Evolutionary conservation across 371 early-diverging fungal genomes (phyloP), one percentile per base, ranked within the genome.

Genomic region (Mortierella sp.): DNA sequence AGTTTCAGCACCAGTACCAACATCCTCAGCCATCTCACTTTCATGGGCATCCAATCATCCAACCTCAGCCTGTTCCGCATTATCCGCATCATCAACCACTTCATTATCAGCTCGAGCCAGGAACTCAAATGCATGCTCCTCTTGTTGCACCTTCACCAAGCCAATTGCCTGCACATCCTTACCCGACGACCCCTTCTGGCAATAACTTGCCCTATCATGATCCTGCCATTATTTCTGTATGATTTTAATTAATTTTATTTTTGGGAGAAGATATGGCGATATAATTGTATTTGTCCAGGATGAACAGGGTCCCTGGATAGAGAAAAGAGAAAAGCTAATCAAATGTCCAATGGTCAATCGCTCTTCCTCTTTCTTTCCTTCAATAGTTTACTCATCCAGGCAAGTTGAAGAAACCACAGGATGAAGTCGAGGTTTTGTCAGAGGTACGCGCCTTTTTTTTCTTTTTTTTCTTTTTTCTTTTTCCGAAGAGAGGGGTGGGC

Each of bases 171-270:
- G 60, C 72, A 16, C 72, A 76, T n/a, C 72, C 72, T 30, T 68
- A 70, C 18, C 68, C 71, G 9, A 23, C 23, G 21, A 19, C 61
- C 4, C 11, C 47, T 23, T 15, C 62, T 23, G 53, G 57, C 25
- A 30, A 7, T 16, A 64, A 19, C 21, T 30, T 66, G 64, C 61
- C 67, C 0, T 73, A 67, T 43, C 73, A 73, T 18, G 70, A 70
- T 53, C 76, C 70, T 0, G 76, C 70, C 19, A 75, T 71, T 30
- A 70, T 70, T 25, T 74, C 70, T 44, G 74, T 74, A 68, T 57
- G 74, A 4, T 15, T 26, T 15, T 16, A 7, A 58, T 14, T 7
- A 37, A n/a, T n/a, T n/a, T n/a, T n/a, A n/a, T n/a, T n/a, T n/a
- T n/a, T n/a, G n/a, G n/a, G n/a, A n/a, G n/a, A n/a, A n/a, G n/a